These are phyloP conservation scores for Phytophthora sp. DNA, from an alignment of 352 stramenopile species.

Conservation along the genomic window DNA sequence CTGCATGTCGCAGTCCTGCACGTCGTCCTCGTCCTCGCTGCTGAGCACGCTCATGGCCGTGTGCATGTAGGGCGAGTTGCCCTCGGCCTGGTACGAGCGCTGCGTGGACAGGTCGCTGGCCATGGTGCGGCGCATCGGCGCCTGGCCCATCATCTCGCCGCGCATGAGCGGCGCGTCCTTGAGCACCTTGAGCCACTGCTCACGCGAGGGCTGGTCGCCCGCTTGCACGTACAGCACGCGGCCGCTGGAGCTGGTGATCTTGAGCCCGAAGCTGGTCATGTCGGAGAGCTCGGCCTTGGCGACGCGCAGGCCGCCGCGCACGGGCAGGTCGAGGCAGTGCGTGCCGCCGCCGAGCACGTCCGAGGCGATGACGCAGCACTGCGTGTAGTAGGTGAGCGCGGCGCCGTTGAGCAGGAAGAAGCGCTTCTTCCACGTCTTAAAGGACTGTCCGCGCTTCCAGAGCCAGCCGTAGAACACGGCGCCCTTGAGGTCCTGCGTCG, in stretches of 20 bases:
- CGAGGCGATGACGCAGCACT: conserved; percentile 70
- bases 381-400: conserved; percentile 75
- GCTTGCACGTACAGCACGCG: conserved; percentile 66
- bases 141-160: conserved; percentile 30
- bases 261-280: conserved; percentile 62
- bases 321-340: conserved; percentile 63
- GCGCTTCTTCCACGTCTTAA: conserved; percentile 85
- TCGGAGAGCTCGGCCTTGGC: conserved; percentile 44
- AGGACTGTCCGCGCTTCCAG: conserved; percentile 75
- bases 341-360: conserved; percentile 55
- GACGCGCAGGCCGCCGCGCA: conserved; percentile 62
- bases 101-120: conserved; percentile 48
- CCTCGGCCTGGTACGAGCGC: conserved; percentile 25
- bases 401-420: conserved; percentile 76
- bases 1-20: conserved; percentile 35
- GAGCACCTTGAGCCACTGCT: conserved; percentile 65
- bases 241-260: conserved; percentile 66
- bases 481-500: conserved; percentile 61
- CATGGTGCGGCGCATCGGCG: conserved; percentile 41
- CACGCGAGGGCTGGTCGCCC: conserved; percentile 47
- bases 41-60: conserved; percentile 52
- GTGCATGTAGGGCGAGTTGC: conserved; percentile 25
- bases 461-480: conserved; percentile 77
- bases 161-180: conserved; percentile 46
- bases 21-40: conserved; percentile 51